Percentiles rank a stretch among this genome's conserved stretches.
Evolutionary conservation across 495 filamentous ascomycete species (phyloP).

Genomic region (Penicillium arizonense): DNA sequence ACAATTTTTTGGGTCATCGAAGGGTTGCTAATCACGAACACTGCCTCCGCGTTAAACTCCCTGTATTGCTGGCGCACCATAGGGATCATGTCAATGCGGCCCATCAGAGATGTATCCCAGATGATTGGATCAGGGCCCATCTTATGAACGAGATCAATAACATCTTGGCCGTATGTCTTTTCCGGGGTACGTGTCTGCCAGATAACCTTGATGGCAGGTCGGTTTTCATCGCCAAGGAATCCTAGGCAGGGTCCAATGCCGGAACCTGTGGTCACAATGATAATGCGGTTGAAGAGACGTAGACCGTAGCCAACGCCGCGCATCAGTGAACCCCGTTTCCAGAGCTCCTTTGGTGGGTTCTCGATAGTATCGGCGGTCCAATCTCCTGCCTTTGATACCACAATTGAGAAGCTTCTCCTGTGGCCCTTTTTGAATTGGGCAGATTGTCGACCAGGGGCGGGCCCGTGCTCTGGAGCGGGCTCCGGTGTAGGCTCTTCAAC

Average conservation of each 20-base stretch:
- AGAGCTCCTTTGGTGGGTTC: slow-evolving; percentile 43
- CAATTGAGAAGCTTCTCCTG: slow-evolving; percentile 18
- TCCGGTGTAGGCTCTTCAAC: neutral
- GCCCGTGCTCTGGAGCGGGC: too few relatives aligned
- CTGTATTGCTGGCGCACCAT: slow-evolving; percentile 54
- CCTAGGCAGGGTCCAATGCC: slow-evolving; percentile 61
- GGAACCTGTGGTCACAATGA: slow-evolving; percentile 71
- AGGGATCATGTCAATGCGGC: slow-evolving; percentile 48
- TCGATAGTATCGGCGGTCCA: slow-evolving; percentile 64
- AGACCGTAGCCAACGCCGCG: slow-evolving; percentile 66
- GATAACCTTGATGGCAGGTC: slow-evolving; percentile 45
- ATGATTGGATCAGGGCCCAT: slow-evolving; percentile 53
- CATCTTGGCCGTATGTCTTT: slow-evolving; percentile 47
- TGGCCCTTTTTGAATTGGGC: slow-evolving; percentile 3
- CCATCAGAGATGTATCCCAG: slow-evolving; percentile 43
- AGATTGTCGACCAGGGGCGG: too few relatives aligned
- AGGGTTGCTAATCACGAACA: slow-evolving; percentile 69
- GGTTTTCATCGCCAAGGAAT: slow-evolving; percentile 31
- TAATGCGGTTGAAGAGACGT: slow-evolving; percentile 57
- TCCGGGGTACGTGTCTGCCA: slow-evolving; percentile 52
- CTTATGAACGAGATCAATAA: slow-evolving; percentile 42
- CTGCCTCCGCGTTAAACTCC: slow-evolving; percentile 62
- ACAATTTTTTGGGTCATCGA: slow-evolving; percentile 64
- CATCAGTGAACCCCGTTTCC: slow-evolving; percentile 42
- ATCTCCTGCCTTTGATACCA: slow-evolving; percentile 72